A percentile compares a stretch with the other conserved stretches of the same genome.
These are phyloP conservation scores for Stephania japonica DNA, from an alignment of 164 flowering plant genomes.

Conservation along the genomic window DNA sequence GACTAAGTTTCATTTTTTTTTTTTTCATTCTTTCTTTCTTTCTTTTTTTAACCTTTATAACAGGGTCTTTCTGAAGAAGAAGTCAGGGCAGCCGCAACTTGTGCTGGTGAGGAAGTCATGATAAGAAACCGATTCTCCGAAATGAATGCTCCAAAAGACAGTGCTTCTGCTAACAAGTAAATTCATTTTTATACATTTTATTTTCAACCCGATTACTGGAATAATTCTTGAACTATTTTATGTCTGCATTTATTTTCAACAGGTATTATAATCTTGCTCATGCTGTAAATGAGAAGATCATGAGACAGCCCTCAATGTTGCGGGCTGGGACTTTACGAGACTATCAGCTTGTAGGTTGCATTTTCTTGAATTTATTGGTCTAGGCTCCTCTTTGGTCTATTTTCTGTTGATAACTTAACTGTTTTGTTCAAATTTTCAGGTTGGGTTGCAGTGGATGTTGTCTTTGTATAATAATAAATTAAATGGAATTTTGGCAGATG, in stretches of 20 bases:
- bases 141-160: constrained; percentile 97
- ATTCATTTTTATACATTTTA: constrained; percentile 15
- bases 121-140: constrained; percentile 90
- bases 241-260: constrained; percentile 11
- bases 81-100: constrained; percentile 84
- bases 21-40: not conserved
- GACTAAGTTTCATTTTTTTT: constrained; percentile 1
- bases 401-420: not conserved
- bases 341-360: constrained; percentile 91
- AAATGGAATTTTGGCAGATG: constrained; percentile 99
- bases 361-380: constrained; percentile 7
- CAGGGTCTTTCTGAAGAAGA: constrained; percentile 99
- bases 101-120: constrained; percentile 97
- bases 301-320: constrained; percentile 91
- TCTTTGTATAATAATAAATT: constrained; percentile 95
- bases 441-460: constrained; percentile 99
- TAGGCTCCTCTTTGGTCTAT: constrained; percentile 2
- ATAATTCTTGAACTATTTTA: not conserved
- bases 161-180: constrained; percentile 82
- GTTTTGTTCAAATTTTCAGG: constrained; percentile 36
- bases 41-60: constrained; percentile 5
- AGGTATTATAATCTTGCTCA: constrained; percentile 97
- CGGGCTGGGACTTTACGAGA: constrained; percentile 89
- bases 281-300: constrained; percentile 89
- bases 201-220: not conserved